Evolutionary conservation across 768 basidiomycete species (phyloP), one percentile per base, ranked within the genome.

Genomic region (Gyrodon lividus): DNA sequence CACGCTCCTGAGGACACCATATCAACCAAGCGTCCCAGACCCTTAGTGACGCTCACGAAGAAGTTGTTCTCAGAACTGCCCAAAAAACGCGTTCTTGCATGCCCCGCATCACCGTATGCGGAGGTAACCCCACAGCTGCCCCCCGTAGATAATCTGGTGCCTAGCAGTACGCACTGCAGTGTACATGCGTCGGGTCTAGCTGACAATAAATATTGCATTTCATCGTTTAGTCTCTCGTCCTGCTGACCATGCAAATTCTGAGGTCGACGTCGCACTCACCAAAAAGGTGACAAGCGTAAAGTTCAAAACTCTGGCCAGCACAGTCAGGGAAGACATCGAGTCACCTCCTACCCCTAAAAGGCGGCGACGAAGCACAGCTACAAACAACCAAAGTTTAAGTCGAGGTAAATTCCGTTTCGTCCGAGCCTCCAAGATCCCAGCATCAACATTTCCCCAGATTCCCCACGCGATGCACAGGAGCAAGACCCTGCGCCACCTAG

Each of bases 1-100:
- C 47, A 46, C 37, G 37, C 33, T 24, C 35, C 40, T 43, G 43
- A 46, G 14, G 37, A 47, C 30, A 31, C 46, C 28, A 20, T 31
- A 20, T 35, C 22, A n/a, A 16, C 22, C 28, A 26, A 48, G 0
- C 42, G 4, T 10, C 40, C 14, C 34, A 40, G 26, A n/a, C 52
- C 60, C 23, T 45, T 48, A 8, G 49, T 55, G 4, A 62, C 43
- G 5, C 55, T 70, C 48, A 79, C 76, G 1, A 76, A 65, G 55
- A 89, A 84, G 63, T 77, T 72, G 37, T 78, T 75, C 46, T 63
- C 72, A 16, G 84, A 88, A 23, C 74, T 91, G 5, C 89, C 89
- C 12, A 70, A 71, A 20, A 59, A 63, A 30, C 77, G 69, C 58
- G 45, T 74, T 20, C 28, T 23, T 14, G 43, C 28, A 30, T 23